Evolutionary conservation across 73 alveolate species (phyloP).

Genomic region (Paramecium octaurelia): DNA sequence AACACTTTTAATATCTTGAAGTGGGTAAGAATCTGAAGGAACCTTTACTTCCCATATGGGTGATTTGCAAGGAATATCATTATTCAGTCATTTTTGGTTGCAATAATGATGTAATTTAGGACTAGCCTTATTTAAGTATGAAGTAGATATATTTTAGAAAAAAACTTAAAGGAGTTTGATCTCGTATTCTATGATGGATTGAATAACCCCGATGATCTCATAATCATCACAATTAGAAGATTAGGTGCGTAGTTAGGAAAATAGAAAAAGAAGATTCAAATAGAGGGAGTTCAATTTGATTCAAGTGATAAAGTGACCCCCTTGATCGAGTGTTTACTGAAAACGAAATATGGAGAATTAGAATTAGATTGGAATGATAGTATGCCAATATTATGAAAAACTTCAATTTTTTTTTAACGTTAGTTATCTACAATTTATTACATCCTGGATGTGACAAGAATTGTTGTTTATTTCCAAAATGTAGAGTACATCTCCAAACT

Average conservation of each 20-base stretch:
- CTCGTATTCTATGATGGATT: constrained; percentile 72
- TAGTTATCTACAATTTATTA: neutral
- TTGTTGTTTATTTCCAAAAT: neutral
- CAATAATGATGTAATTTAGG: constrained; percentile 48
- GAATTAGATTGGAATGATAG: constrained; percentile 64
- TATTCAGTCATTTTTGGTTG: constrained; percentile 71
- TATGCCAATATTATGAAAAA: constrained; percentile 55
- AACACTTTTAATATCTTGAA: constrained; percentile 67
- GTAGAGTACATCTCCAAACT: constrained; percentile 12
- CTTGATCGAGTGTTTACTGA: constrained; percentile 67
- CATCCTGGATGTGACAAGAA: neutral
- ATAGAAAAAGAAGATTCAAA: constrained; percentile 21
- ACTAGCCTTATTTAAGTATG: neutral
- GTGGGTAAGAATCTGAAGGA: constrained; percentile 64
- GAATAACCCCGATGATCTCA: constrained; percentile 66
- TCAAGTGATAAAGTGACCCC: constrained; percentile 57
- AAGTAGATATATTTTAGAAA: neutral
- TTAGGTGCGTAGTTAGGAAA: constrained; percentile 52
- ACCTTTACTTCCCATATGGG: constrained; percentile 76
- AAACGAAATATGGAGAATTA: constrained; percentile 63
- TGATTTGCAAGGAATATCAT: constrained; percentile 72
- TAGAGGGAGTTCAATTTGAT: constrained; percentile 14
- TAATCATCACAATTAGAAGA: constrained; percentile 58
- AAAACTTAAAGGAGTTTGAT: constrained; percentile 57
- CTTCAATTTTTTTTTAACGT: constrained; percentile 15